Conservation (phyloP, 202 grass and related monocot species). For the Panicum virgatum region DNA sequence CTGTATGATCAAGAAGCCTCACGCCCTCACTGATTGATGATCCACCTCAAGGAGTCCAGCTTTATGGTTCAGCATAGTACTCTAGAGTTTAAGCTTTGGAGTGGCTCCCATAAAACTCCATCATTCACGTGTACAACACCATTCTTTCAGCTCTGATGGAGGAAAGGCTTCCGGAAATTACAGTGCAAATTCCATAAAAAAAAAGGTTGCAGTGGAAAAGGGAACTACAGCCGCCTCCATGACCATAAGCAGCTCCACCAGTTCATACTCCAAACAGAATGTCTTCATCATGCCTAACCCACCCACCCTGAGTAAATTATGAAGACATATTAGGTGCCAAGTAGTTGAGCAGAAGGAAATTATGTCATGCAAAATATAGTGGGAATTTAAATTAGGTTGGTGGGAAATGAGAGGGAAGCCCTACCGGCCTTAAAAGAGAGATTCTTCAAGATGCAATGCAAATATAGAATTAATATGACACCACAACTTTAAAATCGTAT, state of each 20-base stretch:
- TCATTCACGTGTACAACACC: constrained; percentile 1
- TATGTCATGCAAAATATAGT: constrained; percentile 18
- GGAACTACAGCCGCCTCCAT: constrained; percentile 1
- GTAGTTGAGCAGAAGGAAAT: constrained; percentile 37
- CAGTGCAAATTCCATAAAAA: neutral
- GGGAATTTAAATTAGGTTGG: constrained; percentile 37
- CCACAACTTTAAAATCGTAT: constrained; percentile 26
- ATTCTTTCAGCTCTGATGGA: neutral
- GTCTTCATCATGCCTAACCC: constrained; percentile 41
- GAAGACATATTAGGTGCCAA: constrained; percentile 35
- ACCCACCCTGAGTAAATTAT: constrained; percentile 47
- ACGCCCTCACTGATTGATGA: neutral
- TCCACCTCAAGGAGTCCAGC: constrained; percentile 20
- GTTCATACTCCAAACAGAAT: constrained; percentile 26
- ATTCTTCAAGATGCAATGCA: constrained; percentile 18
- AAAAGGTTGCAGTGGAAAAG: neutral
- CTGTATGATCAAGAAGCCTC: constrained; percentile 2
- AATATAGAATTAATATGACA: constrained; percentile 22
- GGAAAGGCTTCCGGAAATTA: constrained; percentile 20
- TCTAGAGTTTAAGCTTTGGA: neutral
- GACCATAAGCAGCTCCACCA: constrained; percentile 23
- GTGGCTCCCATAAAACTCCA: constrained; percentile 6
- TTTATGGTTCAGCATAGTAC: neutral
- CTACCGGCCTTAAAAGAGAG: constrained; percentile 37
- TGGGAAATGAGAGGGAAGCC: constrained; percentile 47